Evolutionary conservation across 345 rosid genomes (phyloP), one percentile per base, ranked within the genome.

Genomic region (Anacardium occidentale): DNA sequence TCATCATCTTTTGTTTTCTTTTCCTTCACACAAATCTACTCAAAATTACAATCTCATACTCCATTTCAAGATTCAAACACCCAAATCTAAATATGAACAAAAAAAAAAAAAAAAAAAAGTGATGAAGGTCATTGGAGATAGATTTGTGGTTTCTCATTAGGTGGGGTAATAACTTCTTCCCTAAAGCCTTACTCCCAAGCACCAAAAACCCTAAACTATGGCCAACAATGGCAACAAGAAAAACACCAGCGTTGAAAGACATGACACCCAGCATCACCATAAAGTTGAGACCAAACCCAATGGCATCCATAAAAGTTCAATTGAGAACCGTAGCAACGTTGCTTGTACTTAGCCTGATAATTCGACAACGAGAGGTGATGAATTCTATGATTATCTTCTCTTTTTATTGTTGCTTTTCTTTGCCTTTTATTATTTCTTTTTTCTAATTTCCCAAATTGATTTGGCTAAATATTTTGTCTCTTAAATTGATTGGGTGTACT

Each of bases 181-280:
- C 58, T 70, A 80, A 76, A 47, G 70, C 74, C 72, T 77, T 71
- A 66, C 80, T 81, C 0, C 82, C 80, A 29, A 85, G 83, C n/a
- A 80, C 5, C 1, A 85, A 62, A 72, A 85, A 83, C 12, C 89
- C 89, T 10, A 85, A 26, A 26, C 76, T 51, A 62, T 81, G 89
- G 0, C 89, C 89, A 4, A 76, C 85, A 15, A 85, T 68, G 0
- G 83, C 79, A 14, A 32, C 73, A 44, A 85, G 53, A 42, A 83
- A 74, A 58, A 85, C 82, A 2, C 86, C 89, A 0, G 75, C 83
- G 18, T 85, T 85, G n/a, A 57, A 85, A 7, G 89, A 83, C 89
- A 85, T 85, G 21, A 85, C 77, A n/a, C 79, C 82, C 26, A 85
- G 75, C 89, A 85, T 83, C 62, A 85, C 72, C 74, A 79, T 10